Evolutionary conservation across 2,329 filamentous ascomycete species (phyloP), one percentile per base, ranked within the genome.

Genomic region (Stachybotrys elegans): DNA sequence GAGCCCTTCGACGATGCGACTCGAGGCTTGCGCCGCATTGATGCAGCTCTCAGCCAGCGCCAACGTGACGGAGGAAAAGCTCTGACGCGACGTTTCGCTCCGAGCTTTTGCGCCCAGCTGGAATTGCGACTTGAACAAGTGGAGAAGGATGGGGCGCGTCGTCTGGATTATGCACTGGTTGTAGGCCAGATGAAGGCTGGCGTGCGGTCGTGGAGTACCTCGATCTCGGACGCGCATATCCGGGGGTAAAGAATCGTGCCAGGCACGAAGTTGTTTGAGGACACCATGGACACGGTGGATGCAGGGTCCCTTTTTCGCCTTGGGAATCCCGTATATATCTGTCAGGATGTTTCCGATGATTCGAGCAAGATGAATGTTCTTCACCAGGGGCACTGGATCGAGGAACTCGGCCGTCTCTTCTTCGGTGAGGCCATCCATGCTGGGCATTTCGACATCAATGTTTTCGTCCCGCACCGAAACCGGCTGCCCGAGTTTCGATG

Each of bases 161-260:
- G 61, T 63, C 40, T 61, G 61, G 27, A 64, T 63, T 14, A 65
- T 62, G 43, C 59, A 63, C n/a, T 65, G 60, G 11, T 59, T 58
- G 42, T 62, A 62, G 2, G 58, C 58, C 0, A 62, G 54, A 20
- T 61, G 57, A 1, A 60, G 52, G 17, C 58, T 61, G 1, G 55
- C 55, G 0, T 57, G 57, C 0, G 57, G 50, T 0, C 57, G 37
- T 0, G 53, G 56, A 1, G 56, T 58, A 8, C 55, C 52, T 0
- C 51, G 47, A 17, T 59, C 57, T 5, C 54, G 53, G 13, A 59
- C 44, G 0, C 57, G 51, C 51, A 60, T 50, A 1, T 51, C 48
- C 0, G 46, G 42, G 0, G 54, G 56, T 1, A 60, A 17, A 2
- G 55, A 53, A 2, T 59, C 57, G 2, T 60, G 52, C 57, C 57